A percentile compares a stretch with the other conserved stretches of the same genome.
Conservation (phyloP, 2,329 filamentous ascomycete genomes). For the Tolypocladium nubicola region DNA sequence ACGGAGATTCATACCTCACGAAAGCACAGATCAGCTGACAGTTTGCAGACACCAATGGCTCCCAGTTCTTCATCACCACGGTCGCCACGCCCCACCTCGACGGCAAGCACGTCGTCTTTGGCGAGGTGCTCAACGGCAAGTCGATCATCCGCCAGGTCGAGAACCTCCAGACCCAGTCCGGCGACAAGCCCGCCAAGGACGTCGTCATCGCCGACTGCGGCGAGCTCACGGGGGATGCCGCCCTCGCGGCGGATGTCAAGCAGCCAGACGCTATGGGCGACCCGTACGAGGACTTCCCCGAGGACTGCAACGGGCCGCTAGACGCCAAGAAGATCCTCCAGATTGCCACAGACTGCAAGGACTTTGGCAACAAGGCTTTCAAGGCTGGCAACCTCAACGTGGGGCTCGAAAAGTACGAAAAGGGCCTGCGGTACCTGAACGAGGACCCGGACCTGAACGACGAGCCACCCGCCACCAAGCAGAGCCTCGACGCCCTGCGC, state of each 20-base stretch:
- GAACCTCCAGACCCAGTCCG: slow-evolving; percentile 61
- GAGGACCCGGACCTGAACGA: slow-evolving; percentile 68
- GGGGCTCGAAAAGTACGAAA: slow-evolving; percentile 87
- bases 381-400: slow-evolving; percentile 61
- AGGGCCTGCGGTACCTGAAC: slow-evolving; percentile 80
- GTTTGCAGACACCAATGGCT: slow-evolving; percentile 73
- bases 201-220: slow-evolving; percentile 76
- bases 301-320: slow-evolving; percentile 60
- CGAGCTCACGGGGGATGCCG: slow-evolving; percentile 64
- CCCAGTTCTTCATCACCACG: slow-evolving; percentile 97
- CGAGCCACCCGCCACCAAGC: slow-evolving; percentile 57
- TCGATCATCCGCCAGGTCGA: slow-evolving; percentile 84
- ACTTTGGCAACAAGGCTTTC: slow-evolving; percentile 86
- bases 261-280: slow-evolving; percentile 74
- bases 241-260: slow-evolving; percentile 56
- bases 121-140: slow-evolving; percentile 88
- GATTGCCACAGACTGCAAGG: slow-evolving; percentile 79
- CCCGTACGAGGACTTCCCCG: slow-evolving; percentile 89
- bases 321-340: slow-evolving; percentile 59
- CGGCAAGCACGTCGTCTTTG: slow-evolving; percentile 95
- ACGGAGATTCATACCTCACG: neutral
- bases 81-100: slow-evolving; percentile 92
- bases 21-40: neutral
- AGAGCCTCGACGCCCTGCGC: slow-evolving; percentile 61
- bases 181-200: slow-evolving; percentile 69